phyloP scores from a whole-genome alignment of 208 protist species.

The Trypanosoma scelopori region DNA sequence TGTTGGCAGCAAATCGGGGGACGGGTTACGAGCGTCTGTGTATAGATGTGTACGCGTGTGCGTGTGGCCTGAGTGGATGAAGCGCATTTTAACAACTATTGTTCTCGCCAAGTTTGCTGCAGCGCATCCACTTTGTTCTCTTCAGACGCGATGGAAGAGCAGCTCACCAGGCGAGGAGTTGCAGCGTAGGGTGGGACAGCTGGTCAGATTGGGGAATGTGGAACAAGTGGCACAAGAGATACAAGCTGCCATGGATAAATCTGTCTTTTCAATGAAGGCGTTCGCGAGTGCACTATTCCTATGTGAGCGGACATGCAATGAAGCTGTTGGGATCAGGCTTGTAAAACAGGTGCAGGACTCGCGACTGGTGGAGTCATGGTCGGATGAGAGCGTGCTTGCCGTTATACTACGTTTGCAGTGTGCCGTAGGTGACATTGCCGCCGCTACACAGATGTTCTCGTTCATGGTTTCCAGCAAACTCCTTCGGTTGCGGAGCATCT shows the following conservation, averaged over 20 bases:
- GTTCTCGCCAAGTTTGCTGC: not conserved
- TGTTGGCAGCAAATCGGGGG: too few species aligned
- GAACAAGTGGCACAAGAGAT: conserved; percentile 13
- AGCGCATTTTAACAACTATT: conserved; percentile 5
- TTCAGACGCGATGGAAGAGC: conserved; percentile 7
- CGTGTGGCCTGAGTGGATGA: conserved; percentile 3
- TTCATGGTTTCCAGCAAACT: conserved; percentile 48
- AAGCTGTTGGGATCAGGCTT: conserved; percentile 39
- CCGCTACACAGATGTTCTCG: conserved; percentile 51
- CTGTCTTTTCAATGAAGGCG: conserved; percentile 33
- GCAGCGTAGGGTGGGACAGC: conserved; percentile 21
- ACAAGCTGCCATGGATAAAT: conserved; percentile 1
- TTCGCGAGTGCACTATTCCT: conserved; percentile 56
- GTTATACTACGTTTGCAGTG: conserved; percentile 70
- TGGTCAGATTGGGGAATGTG: conserved; percentile 21
- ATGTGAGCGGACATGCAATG: conserved; percentile 36
- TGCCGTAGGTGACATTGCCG: conserved; percentile 36
- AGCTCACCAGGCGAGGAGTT: conserved; percentile 24
- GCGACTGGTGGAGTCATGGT: conserved; percentile 28
- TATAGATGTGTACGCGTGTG: not conserved
- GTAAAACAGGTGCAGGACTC: conserved; percentile 39
- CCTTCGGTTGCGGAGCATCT: conserved; percentile 54
- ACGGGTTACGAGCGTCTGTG: not conserved
- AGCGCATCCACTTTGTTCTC: not conserved
- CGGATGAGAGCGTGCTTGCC: conserved; percentile 61